Conservation (phyloP, 495 filamentous ascomycete species). For the Hapsidospora chrysogenum region DNA sequence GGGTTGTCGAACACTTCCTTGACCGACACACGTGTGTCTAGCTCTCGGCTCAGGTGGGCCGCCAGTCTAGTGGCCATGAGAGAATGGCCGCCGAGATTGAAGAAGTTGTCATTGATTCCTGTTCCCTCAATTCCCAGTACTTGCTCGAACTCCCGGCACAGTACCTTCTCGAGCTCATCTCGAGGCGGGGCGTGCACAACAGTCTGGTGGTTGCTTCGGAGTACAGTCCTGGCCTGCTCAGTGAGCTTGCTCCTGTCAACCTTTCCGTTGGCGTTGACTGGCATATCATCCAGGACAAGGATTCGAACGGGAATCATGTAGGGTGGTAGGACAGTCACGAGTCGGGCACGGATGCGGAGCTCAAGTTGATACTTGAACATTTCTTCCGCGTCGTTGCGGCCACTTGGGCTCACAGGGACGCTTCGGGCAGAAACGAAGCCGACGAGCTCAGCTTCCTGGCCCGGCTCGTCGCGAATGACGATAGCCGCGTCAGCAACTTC, state of each 20-base stretch:
- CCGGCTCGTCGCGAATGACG: neutral
- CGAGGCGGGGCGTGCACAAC: neutral
- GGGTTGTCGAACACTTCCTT: slow-evolving; percentile 1
- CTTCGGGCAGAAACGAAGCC: neutral
- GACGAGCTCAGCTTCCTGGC: neutral
- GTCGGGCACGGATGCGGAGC: slow-evolving; percentile 1
- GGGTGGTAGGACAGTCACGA: slow-evolving; percentile 8
- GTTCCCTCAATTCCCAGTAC: neutral
- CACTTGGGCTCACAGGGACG: neutral
- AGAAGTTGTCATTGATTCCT: slow-evolving; percentile 24
- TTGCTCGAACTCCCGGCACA: neutral
- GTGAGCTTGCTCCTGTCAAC: slow-evolving; percentile 2
- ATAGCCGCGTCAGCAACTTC: neutral
- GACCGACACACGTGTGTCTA: neutral
- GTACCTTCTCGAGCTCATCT: neutral
- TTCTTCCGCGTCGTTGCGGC: too few species aligned
- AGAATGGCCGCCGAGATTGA: slow-evolving; percentile 5
- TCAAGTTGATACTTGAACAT: too few species aligned
- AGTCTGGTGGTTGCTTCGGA: neutral
- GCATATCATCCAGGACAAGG: slow-evolving; percentile 13
- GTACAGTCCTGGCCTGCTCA: slow-evolving; percentile 1
- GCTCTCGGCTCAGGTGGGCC: slow-evolving; percentile 2
- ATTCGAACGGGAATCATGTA: slow-evolving; percentile 19
- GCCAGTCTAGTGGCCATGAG: slow-evolving; percentile 4
- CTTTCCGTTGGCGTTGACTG: slow-evolving; percentile 3